Percentiles rank a stretch among this genome's conserved stretches.
Conservation (phyloP, 164 flowering plant genomes). For the Vitis amurensis region DNA sequence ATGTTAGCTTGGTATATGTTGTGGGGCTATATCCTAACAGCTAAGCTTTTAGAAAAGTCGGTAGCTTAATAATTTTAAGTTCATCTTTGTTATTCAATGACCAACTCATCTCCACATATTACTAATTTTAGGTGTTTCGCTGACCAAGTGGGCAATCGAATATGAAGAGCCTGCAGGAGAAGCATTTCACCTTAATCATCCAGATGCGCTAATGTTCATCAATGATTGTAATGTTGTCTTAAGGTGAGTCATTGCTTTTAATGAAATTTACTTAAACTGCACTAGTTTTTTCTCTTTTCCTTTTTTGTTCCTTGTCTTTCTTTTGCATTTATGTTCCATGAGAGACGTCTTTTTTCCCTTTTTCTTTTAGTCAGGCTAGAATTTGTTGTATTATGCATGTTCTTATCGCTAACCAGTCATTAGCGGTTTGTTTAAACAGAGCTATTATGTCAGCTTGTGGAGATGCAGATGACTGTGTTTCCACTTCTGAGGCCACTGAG, state of each 20-base stretch:
- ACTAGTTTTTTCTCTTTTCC: not conserved
- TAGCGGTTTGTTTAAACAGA: slow-evolving; percentile 29
- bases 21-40: no score
- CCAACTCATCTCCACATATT: not conserved
- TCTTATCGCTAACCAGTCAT: no score
- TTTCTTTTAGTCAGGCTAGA: not conserved
- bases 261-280: not conserved
- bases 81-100: no score
- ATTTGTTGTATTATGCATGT: slow-evolving; percentile 2
- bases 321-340: no score
- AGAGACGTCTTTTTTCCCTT: no score
- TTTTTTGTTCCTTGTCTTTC: no score
- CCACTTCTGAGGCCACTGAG: slow-evolving; percentile 78
- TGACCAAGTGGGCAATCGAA: slow-evolving; percentile 97
- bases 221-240: slow-evolving; percentile 91
- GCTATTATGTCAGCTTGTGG: slow-evolving; percentile 81
- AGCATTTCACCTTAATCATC: slow-evolving; percentile 85
- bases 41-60: no score
- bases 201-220: slow-evolving; percentile 57
- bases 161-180: slow-evolving; percentile 93
- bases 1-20: no score
- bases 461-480: slow-evolving; percentile 74
- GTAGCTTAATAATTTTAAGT: no score
- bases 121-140: slow-evolving; percentile 56
- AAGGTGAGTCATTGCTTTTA: slow-evolving; percentile 36